These are phyloP conservation scores for Colletotrichum eremochloae DNA, from an alignment of 2,329 filamentous ascomycete genomes.

Conservation along the genomic window DNA sequence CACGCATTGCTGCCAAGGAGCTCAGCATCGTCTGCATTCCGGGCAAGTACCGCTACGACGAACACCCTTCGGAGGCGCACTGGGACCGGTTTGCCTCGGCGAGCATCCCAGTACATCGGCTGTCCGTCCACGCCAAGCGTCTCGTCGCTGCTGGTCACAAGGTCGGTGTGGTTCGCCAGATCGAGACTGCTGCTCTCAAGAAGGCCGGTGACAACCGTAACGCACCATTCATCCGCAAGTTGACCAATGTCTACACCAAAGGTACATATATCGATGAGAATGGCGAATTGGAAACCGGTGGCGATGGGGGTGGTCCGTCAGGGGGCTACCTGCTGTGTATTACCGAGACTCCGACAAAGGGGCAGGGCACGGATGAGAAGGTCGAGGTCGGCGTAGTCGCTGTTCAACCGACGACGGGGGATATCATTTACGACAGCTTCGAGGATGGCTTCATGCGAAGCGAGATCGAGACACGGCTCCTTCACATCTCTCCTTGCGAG, in stretches of 20 bases:
- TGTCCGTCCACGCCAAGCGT: constrained; percentile 94
- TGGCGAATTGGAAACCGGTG: constrained; percentile 77
- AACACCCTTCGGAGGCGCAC: constrained; percentile 93
- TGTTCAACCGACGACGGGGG: constrained; percentile 94
- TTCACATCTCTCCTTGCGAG: constrained; percentile 96
- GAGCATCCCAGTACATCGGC: constrained; percentile 91
- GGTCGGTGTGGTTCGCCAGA: constrained; percentile 92
- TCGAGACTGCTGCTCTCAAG: constrained; percentile 96
- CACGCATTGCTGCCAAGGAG: constrained; percentile 87
- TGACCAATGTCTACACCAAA: constrained; percentile 98
- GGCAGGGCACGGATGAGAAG: constrained; percentile 89
- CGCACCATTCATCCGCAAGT: constrained; percentile 88
- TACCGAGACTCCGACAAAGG: constrained; percentile 85
- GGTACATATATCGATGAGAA: constrained; percentile 97
- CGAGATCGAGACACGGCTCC: constrained; percentile 93
- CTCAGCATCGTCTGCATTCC: constrained; percentile 97
- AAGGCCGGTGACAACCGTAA: constrained; percentile 96
- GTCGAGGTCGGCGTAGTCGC: constrained; percentile 93
- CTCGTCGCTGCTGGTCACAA: constrained; percentile 94
- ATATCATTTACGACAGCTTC: constrained; percentile 95
- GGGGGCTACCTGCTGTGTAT: constrained; percentile 95
- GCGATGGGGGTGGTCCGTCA: constrained; percentile 64
- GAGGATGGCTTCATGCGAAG: constrained; percentile 98
- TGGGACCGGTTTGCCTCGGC: constrained; percentile 93
- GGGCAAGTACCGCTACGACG: constrained; percentile 93